Conservation (phyloP, 2,329 filamentous ascomycete species). For the Seiridium cupressi region DNA sequence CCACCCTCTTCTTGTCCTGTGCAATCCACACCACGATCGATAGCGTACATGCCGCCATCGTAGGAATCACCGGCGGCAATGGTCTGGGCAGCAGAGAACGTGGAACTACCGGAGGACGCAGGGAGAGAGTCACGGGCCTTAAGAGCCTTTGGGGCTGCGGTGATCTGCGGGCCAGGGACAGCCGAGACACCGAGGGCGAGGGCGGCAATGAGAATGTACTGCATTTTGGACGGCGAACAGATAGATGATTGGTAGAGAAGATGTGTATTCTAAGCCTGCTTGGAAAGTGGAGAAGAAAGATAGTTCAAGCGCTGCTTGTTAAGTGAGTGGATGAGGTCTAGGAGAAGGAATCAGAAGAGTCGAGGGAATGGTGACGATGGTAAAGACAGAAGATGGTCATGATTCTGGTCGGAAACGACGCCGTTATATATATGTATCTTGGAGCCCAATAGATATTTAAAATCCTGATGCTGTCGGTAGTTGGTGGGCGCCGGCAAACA, state of each 20-base stretch:
- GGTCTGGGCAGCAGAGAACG: constrained; percentile 12
- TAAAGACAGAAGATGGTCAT: not conserved
- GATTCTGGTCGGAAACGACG: not conserved
- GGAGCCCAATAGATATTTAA: not conserved
- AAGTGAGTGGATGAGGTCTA: constrained; percentile 1
- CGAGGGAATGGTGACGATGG: not conserved
- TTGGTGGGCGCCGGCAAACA: not conserved
- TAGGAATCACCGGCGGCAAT: constrained; percentile 25
- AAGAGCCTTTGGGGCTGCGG: not conserved
- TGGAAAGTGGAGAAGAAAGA: not conserved
- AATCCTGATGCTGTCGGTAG: not conserved
- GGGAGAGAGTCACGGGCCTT: constrained; percentile 1
- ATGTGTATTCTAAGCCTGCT: not conserved
- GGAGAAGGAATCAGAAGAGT: not conserved
- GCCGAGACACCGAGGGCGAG: constrained; percentile 12
- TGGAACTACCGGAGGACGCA: constrained; percentile 1
- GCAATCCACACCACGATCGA: constrained; percentile 42
- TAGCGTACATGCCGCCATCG: constrained; percentile 45
- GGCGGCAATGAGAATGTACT: constrained; percentile 18
- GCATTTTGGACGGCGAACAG: constrained; percentile 15
- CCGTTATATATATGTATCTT: not conserved
- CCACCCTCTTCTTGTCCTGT: constrained; percentile 41
- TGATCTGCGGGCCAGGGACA: not conserved
- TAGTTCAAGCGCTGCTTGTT: constrained; percentile 4
- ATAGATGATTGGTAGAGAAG: not conserved